Evolutionary conservation across 140 eudicot genomes (phyloP), one percentile per base, ranked within the genome.

Genomic region (Flaveria floridana): DNA sequence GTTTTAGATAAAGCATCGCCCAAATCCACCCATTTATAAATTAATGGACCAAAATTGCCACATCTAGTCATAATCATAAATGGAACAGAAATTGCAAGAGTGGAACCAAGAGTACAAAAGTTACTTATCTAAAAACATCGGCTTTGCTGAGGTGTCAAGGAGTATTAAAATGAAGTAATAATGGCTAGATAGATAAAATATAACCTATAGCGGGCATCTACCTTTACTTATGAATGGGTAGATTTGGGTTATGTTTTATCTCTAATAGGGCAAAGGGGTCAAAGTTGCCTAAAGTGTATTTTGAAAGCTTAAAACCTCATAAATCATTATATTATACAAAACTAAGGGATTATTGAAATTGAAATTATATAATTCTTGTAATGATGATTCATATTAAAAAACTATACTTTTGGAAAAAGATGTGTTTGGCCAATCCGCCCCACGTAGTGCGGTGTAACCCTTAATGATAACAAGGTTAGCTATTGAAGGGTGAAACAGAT

Each of bases 401-500:
- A 8, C 20, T 18, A 16, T 0, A 19, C 26, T 55, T 16, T 55
- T 18, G 61, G 25, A 18, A 55, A 55, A 55, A 55, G 7, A 18
- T 6, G 25, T 55, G 6, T 55, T 18, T 14, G 57, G 57, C 20
- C 57, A 14, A 14, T 21, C 57, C 9, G 20, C 57, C 57, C 57
- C 57, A 14, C 19, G 50, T 44, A 44, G 14, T 44, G 11, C 14
- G 14, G 50, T 44, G 50, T 11, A 44, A 47, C n/a, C 2, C 59
- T n/a, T 4, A 0, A 25, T 62, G 53, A 9, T 44, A 15, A 46
- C 56, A 3, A 72, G 18, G 18, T 72, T 37, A 5, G 18, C 51
- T 71, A 72, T 72, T 10, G 28, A 61, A 48, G 25, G 67, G 37
- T 57, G 75, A 14, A 78, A 15, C 30, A 21, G n/a, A 48, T 62